Base-by-base conservation (phyloP, 1,284 basidiomycete genomes). In the Melampsora larici-populina region DNA sequence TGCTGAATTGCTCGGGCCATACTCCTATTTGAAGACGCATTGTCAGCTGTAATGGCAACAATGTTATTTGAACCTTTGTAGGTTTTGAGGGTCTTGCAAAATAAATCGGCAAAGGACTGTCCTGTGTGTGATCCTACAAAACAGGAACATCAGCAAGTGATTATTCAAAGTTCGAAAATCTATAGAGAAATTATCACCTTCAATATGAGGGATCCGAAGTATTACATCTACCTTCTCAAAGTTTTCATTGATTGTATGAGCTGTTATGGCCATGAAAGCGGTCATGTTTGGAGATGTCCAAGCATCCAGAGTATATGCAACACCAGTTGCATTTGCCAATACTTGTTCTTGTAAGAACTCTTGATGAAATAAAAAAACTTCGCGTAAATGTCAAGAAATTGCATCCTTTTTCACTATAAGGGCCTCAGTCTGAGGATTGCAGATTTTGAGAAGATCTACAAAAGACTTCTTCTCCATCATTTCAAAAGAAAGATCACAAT, bases 281-380 rank as follows among this genome's bases (percentile, higher is more conserved):
- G 51, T 62, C 21, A 51, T 24, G 24, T 70, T 70, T 31, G 69
- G 69, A 36, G 49, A 29, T 21, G 55, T 58, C 69, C 69, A 70
- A 21, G 69, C 55, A 33, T 70, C 55, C 15, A 36, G 31, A 62
- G 55, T 55, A n/a, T 58, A 60, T 9, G 17, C 7, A 21, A 58
- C 43, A 21, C 13, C 40, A 55, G 36, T 24, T 71, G 60, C 24
- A 1, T 60, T 71, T 36, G 51, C 15, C 21, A 70, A 26, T 40
- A 31, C 43, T 13, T 8, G 17, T 17, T 29, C 31, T 36, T 9
- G 60, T 70, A 11, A 18, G 18, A n/a, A 40, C 21, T 55, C 43
- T 33, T 3, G 2, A 60, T 58, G 31, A 33, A 70, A 60, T 3
- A 62, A 21, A 40, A 8, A 62, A 29, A 5, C 55, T 29, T 11